phyloP scores from a whole-genome alignment of 176 grass and related monocot genomes.

The Dactylis glomerata region DNA sequence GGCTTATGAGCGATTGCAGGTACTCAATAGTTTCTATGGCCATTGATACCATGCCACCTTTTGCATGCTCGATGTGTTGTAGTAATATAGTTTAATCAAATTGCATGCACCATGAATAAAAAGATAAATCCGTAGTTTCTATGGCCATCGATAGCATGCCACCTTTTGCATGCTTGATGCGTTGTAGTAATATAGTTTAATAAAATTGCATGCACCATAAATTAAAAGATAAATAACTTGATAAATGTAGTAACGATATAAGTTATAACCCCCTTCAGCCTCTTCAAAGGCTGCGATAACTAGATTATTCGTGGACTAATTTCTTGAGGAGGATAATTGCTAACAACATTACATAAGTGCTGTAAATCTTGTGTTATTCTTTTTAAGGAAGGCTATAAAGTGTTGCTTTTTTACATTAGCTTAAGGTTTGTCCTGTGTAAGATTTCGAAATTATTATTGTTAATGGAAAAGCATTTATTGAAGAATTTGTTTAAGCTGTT shows the following conservation, averaged over 20 bases:
- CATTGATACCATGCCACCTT: background rate
- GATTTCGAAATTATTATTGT: background rate
- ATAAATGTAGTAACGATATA: background rate
- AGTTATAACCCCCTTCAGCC: background rate
- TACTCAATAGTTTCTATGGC: conserved; percentile 33
- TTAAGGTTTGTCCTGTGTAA: conserved; percentile 3
- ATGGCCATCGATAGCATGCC: background rate
- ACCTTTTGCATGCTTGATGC: background rate
- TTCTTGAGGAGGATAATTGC: background rate
- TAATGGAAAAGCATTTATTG: background rate
- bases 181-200: background rate
- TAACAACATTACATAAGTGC: background rate
- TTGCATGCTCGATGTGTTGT: conserved; percentile 4
- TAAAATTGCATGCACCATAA: background rate
- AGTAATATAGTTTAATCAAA: conserved; percentile 1
- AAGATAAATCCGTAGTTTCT: conserved; percentile 5
- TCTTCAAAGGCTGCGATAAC: background rate
- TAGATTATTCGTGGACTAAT: conserved; percentile 6
- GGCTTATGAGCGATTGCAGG: conserved; percentile 98
- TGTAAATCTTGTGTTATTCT: background rate
- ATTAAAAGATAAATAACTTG: background rate
- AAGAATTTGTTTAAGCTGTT: background rate
- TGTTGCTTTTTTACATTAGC: background rate
- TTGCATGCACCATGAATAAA: background rate
- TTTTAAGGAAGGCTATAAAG: background rate